Evolutionary conservation across 495 filamentous ascomycete species (phyloP), one percentile per base, ranked within the genome.

Genomic region (Aspergillus funiculosus): DNA sequence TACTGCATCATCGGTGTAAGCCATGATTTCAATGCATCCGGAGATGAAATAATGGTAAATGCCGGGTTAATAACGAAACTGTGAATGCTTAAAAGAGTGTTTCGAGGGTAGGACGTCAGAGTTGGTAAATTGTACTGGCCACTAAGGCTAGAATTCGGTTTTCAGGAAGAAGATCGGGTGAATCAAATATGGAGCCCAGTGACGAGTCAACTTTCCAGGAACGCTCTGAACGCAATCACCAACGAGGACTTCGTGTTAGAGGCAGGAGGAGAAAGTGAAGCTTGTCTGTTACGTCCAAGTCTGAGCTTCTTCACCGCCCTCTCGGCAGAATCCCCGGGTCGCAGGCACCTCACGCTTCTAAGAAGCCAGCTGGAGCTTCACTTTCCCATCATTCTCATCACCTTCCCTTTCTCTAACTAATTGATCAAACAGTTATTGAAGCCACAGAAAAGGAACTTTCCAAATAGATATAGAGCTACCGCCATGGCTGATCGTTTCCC

Each of bases 401-500:
- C n/a, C n/a, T 50, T 32, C 34, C 27, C 19, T 10, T 4, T 34
- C 22, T 17, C 22, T 4, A 14, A 11, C 19, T 27, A 41, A 13
- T 31, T 9, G 5, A 11, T 20, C 11, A 13, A 18, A 30, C 7
- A 36, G 3, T 7, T 7, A 20, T n/a, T 38, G 1, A 10, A 1
- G 13, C 21, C 29, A 40, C 32, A 7, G 20, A 31, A 34, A 17
- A 17, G 9, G 14, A 36, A 1, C n/a, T 43, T 6, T 44, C 28
- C n/a, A 13, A 32, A 34, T 31, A 32, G 10, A 40, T 10, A 42
- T 29, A 27, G 10, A 32, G 15, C 8, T 19, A 4, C 20, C 51
- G 75, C 37, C 19, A 98, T 98, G 92, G 91, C 92, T 15, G 89
- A 97, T 70, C 76, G 90, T 61, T 98, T 98, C 68, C 92, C 92